Evolutionary conservation across 768 basidiomycete species (phyloP), one percentile per base, ranked within the genome.

Genomic region (Lactarius hatsudake): DNA sequence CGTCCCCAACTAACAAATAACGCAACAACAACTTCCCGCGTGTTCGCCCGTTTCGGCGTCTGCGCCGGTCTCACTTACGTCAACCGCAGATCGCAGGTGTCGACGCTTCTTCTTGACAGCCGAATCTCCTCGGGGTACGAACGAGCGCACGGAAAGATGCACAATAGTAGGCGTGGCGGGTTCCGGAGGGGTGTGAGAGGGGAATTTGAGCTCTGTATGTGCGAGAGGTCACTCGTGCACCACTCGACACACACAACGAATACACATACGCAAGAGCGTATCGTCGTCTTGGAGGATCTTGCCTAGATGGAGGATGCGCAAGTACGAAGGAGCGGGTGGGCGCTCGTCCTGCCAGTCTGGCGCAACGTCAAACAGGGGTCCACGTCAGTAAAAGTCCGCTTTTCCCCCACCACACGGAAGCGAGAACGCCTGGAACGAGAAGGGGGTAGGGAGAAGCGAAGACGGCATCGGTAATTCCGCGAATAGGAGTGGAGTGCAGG

Each of bases 211-310:
- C 56, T 78, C 78, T 79, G 69, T 18, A 38, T 79, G 68, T 18
- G 42, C 17, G n/a, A 45, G 59, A 34, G 34, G 57, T 54, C 40
- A 63, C 18, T 55, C 53, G n/a, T 26, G 8, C 10, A n/a, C 23
- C 34, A 15, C 26, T 53, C 15, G 2, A 36, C 15, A 18, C n/a
- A 45, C 53, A 30, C 57, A 48, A 32, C 32, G 61, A 45, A 51
- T 66, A 34, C 20, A 79, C 87, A 72, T 70, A 91, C 90, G 83
- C 20, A 80, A 75, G 18, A 93, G 79, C 2, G 88, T 89, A 63
- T 93, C 91, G 36, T 93, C 91, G 72, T 93, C 91, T 73, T 91
- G 90, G n/a, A 92, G 76, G 74, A 93, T 87, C 76, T 86, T 87
- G 43, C 91, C 91, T 6, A 92, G 78, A 75, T 93, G 87, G 1